Base-by-base conservation (phyloP, 2,329 filamentous ascomycete genomes). In the Pleurostoma richardsiae region DNA sequence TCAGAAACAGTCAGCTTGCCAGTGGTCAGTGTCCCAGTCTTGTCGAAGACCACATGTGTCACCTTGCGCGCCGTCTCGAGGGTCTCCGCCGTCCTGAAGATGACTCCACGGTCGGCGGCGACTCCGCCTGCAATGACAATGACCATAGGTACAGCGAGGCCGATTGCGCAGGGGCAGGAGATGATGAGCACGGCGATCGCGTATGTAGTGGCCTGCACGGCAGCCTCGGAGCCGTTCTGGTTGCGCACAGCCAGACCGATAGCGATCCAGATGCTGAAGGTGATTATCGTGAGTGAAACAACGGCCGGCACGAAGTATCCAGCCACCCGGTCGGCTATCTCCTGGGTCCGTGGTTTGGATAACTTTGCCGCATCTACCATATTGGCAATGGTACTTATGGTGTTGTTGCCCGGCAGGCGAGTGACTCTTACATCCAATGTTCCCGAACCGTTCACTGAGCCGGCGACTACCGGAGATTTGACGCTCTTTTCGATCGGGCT, bases 91-190 rank as follows among this genome's bases (percentile, higher is more conserved):
- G 80, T 76, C 56, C 88, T 87, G 66, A 91, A 83, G 28, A 91
- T 76, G 11, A 91, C 70, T 0, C 87, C 86, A 7, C 68, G 64
- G 41, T 74, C 66, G 0, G 86, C 86, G 0, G 80, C 84, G 1
- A 86, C 73, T 1, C 86, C 84, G 11, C 80, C 79, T 1, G 82
- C 79, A 40, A 91, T 82, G 0, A 90, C 79, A 8, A 90, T 65
- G 1, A 91, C 87, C 84, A 91, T 89, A 0, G 88, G 88, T 0
- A 90, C 85, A 0, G 85, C 85, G 0, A 79, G 71, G 0, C 86
- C 86, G 40, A 94, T 80, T 0, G 86, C 88, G 47, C 88, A 92
- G 0, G 88, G 88, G 53, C 88, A 94, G 0, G 86, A 90, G 0
- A 92, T 80, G 11, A 86, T 82, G 3, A 90, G 73, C 0, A 86